Conservation (phyloP, 495 filamentous ascomycete species). For the Lasiosphaeria miniovina region DNA sequence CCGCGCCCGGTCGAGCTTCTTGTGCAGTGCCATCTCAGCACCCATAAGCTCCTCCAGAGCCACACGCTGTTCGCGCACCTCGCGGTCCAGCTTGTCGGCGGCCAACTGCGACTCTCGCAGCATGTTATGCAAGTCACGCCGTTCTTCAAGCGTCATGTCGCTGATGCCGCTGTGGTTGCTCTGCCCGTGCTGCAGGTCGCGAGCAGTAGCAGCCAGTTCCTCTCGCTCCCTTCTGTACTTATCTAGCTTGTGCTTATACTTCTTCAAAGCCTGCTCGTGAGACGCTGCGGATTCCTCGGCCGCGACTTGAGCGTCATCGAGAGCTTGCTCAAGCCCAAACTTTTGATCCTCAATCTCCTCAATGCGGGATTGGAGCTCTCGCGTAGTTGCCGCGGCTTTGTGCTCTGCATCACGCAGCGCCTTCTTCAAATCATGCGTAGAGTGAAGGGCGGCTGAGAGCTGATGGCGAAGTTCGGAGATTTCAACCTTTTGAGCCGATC, state of each 20-base stretch:
- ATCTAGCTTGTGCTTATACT: slow-evolving; percentile 52
- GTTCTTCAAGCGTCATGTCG: slow-evolving; percentile 39
- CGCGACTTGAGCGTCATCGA: slow-evolving; percentile 72
- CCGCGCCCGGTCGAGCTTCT: slow-evolving; percentile 46
- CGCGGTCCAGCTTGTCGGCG: slow-evolving; percentile 42
- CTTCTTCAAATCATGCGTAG: slow-evolving; percentile 55
- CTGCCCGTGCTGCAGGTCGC: slow-evolving; percentile 25
- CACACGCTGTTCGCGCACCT: slow-evolving; percentile 37
- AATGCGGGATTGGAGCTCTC: slow-evolving; percentile 73
- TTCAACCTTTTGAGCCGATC: slow-evolving; percentile 60
- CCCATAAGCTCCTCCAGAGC: slow-evolving; percentile 33
- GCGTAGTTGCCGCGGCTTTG: slow-evolving; percentile 78
- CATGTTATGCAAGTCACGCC: slow-evolving; percentile 65
- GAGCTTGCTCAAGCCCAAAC: slow-evolving; percentile 73
- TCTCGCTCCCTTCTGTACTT: slow-evolving; percentile 45
- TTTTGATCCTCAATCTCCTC: slow-evolving; percentile 91
- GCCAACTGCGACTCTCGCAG: slow-evolving; percentile 66
- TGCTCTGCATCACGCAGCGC: slow-evolving; percentile 54
- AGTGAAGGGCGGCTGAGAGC: slow-evolving; percentile 58
- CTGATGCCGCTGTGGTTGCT: slow-evolving; percentile 26
- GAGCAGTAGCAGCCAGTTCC: slow-evolving; percentile 28
- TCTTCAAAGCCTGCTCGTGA: slow-evolving; percentile 64
- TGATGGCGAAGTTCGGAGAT: slow-evolving; percentile 60
- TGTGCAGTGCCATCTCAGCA: slow-evolving; percentile 32
- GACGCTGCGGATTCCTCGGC: slow-evolving; percentile 80